Base-by-base conservation (phyloP, 805 yeast genomes). In the Candida wancherniae region DNA sequence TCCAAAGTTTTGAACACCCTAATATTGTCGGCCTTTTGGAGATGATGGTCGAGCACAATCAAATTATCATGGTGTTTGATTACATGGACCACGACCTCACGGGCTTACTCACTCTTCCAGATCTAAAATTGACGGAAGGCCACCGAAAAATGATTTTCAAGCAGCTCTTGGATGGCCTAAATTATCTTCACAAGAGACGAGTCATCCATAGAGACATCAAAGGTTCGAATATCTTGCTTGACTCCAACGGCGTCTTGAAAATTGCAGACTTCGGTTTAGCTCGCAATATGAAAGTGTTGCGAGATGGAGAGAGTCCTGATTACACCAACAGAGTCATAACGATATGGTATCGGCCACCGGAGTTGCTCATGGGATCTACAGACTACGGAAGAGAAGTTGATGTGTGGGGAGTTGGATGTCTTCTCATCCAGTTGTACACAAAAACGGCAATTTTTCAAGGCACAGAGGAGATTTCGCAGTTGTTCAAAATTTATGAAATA, bases 301-400 rank as follows among this genome's bases (percentile, higher is more conserved):
- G 62, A 39, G 53, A 61, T 3, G 67, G 69, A 6, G 73, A 72
- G 28, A 65, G 73, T 13, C 83, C 84, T 3, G 92, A 87, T 47
- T 90, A 90, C 57, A 90, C 98, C 2, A 92, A 92, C 54, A 63
- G 98, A 34, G 97, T 92, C 23, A 92, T 92, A 32, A 92, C 98
- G 0, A 63, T 92, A 22, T 92, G 98, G 98, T 90, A 92, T 55
- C 72, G 98, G 37, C 98, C 98, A 1, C 97, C 97, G 0, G 98
- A 90, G 55, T 68, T 92, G 19, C 62, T 92, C 22, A 58, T 92
- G 36, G 98, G 98, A 1, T 78, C 95, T 0, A 88, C 97, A 0
- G 80, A 78, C 36, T 92, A 92, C 57, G 92, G 88, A 0, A 62
- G 86, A 23, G 95, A 84, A 47, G 92, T 92, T 7, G 98, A 92